Evolutionary conservation across 129 eudicot species (phyloP).

Genomic region (Centella asiatica): DNA sequence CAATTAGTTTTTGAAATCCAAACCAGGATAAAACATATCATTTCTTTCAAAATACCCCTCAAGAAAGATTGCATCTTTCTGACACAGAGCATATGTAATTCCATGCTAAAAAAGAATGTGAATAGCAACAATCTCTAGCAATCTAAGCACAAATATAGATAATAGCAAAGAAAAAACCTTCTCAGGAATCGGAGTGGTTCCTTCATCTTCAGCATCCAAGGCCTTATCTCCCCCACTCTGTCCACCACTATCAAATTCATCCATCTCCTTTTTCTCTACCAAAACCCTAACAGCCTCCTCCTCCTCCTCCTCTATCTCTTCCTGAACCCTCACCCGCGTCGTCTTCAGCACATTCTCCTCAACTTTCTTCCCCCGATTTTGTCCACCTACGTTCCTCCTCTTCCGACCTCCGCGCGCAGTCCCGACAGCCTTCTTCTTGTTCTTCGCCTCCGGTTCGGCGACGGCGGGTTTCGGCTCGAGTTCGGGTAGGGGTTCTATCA

Average conservation of each 20-base stretch:
- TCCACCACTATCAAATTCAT: slow-evolving; percentile 29
- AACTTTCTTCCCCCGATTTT: slow-evolving; percentile 2
- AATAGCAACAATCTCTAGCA: neutral
- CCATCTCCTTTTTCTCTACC: slow-evolving; percentile 41
- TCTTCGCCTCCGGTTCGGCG: slow-evolving; percentile 2
- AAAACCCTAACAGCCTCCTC: slow-evolving; percentile 1
- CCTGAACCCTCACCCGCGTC: slow-evolving; percentile 16
- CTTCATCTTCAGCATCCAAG: slow-evolving; percentile 53
- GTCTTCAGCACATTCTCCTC: slow-evolving; percentile 16
- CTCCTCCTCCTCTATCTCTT: neutral
- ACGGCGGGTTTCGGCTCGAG: slow-evolving; percentile 5
- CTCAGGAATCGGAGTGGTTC: slow-evolving; percentile 62
- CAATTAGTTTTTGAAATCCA: neutral
- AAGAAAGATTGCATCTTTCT: neutral
- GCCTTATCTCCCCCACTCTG: slow-evolving; percentile 47
- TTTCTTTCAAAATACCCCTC: neutral
- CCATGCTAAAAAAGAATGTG: neutral
- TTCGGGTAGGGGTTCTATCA: too few species aligned
- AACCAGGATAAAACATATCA: neutral
- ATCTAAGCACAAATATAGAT: neutral
- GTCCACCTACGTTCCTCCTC: slow-evolving; percentile 4
- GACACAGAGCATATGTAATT: neutral
- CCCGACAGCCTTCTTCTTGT: slow-evolving; percentile 10
- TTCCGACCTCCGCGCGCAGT: slow-evolving; percentile 14
- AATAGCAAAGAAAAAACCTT: slow-evolving; percentile 30